Evolutionary conservation across 2,329 filamentous ascomycete species (phyloP).

Genomic region (Macroventuria anomochaeta): DNA sequence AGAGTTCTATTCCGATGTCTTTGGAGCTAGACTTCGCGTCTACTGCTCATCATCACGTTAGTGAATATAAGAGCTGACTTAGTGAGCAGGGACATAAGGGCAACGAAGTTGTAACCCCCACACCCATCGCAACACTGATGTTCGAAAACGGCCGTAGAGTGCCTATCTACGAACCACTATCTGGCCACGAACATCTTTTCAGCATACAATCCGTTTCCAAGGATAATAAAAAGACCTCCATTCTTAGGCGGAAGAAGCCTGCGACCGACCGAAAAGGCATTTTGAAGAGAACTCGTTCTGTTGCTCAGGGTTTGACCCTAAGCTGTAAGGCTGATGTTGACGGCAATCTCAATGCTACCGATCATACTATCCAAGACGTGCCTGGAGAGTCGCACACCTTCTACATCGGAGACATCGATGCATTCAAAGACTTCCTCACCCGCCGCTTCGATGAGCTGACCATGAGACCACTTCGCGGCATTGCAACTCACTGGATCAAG

Average conservation of each 20-base stretch:
- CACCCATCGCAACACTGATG: slow-evolving; percentile 30
- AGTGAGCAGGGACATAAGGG: neutral
- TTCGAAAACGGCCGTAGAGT: slow-evolving; percentile 31
- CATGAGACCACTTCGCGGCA: slow-evolving; percentile 40
- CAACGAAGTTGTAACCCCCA: slow-evolving; percentile 23
- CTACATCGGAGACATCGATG: slow-evolving; percentile 35
- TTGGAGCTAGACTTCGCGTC: slow-evolving; percentile 19
- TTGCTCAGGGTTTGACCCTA: slow-evolving; percentile 3
- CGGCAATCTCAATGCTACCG: slow-evolving; percentile 18
- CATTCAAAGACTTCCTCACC: slow-evolving; percentile 30
- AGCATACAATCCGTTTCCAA: neutral
- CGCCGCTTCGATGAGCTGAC: slow-evolving; percentile 40
- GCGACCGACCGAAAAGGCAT: neutral
- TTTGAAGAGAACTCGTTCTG: slow-evolving; percentile 25
- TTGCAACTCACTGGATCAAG: slow-evolving; percentile 43
- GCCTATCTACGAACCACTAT: slow-evolving; percentile 29
- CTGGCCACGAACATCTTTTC: slow-evolving; percentile 37
- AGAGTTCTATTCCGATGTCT: slow-evolving; percentile 19
- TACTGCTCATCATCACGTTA: neutral
- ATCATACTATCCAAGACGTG: slow-evolving; percentile 12
- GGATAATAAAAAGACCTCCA: neutral
- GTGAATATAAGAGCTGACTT: neutral
- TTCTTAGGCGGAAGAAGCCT: neutral
- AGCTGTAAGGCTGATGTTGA: neutral
- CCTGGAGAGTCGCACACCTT: slow-evolving; percentile 26